phyloP scores from a whole-genome alignment of 495 filamentous ascomycete species.

The Penicillium longicatenatum region DNA sequence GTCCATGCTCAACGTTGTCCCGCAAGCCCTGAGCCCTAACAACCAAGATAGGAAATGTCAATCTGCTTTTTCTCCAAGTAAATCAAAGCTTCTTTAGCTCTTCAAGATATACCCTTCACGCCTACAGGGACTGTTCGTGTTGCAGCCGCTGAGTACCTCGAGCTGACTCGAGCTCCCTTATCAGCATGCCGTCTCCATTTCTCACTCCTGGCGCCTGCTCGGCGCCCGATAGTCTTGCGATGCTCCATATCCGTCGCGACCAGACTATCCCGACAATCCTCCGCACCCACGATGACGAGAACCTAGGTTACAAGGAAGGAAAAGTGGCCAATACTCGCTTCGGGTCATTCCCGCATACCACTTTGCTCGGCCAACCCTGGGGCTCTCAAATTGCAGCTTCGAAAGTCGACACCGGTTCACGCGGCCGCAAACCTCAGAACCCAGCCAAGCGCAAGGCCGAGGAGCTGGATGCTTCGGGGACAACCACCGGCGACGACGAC shows the following conservation, averaged over 20 bases:
- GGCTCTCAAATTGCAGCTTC: conserved; percentile 88
- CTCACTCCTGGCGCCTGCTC: conserved; percentile 63
- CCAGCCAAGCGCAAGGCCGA: conserved; percentile 56
- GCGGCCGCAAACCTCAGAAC: conserved; percentile 54
- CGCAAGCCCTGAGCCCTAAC: conserved; percentile 43
- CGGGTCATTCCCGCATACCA: conserved; percentile 91
- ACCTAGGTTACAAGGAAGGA: conserved; percentile 75
- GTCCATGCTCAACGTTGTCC: conserved; percentile 11
- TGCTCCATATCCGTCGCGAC: conserved; percentile 85
- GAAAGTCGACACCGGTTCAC: conserved; percentile 83
- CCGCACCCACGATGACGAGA: conserved; percentile 55
- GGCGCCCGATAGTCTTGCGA: conserved; percentile 60
- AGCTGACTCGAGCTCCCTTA: background rate
- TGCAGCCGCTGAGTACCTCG: background rate
- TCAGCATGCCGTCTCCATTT: conserved; percentile 64
- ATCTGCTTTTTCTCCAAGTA: conserved; percentile 20
- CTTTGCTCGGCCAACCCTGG: conserved; percentile 80
- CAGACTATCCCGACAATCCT: conserved; percentile 75
- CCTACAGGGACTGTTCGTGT: background rate
- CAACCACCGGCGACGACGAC: conserved; percentile 25
- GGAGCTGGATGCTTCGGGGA: conserved; percentile 35
- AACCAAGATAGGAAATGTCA: conserved; percentile 21
- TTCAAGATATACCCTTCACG: conserved; percentile 6
- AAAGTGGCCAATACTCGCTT: conserved; percentile 91
- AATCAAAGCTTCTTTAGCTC: conserved; percentile 2